Evolutionary conservation across 1,139 yeast genomes (phyloP).

Genomic region (Taphrina flavorubra): DNA sequence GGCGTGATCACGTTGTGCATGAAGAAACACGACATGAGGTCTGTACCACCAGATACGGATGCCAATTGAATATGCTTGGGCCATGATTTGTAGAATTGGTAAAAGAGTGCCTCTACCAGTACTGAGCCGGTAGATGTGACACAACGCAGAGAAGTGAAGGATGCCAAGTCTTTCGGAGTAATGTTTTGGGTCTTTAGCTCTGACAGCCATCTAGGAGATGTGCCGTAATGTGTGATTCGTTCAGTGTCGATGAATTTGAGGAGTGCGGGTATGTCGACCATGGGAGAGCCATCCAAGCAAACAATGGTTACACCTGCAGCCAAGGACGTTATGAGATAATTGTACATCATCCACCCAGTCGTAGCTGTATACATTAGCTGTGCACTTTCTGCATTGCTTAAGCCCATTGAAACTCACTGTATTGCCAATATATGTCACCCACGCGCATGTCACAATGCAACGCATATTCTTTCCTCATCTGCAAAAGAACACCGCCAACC

Average conservation of each 20-base stretch:
- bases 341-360: constrained; percentile 41
- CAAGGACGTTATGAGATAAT: constrained; percentile 47
- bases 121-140: constrained; percentile 48
- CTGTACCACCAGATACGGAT: constrained; percentile 48
- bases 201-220: constrained; percentile 41
- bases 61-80: constrained; percentile 44
- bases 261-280: constrained; percentile 23
- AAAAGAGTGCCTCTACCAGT: constrained; percentile 46
- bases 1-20: constrained; percentile 46
- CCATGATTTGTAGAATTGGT: constrained; percentile 45
- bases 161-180: constrained; percentile 24
- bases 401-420: constrained; percentile 47
- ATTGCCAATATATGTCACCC: constrained; percentile 47
- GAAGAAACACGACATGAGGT: constrained; percentile 47
- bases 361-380: neutral
- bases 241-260: constrained; percentile 22
- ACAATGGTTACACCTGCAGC: constrained; percentile 47
- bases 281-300: constrained; percentile 47
- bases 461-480: constrained; percentile 47
- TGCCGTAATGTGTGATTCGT: constrained; percentile 37
- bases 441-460: constrained; percentile 46
- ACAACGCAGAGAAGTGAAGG: constrained; percentile 16
- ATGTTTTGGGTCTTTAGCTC: constrained; percentile 23
- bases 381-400: constrained; percentile 38
- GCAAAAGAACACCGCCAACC: constrained; percentile 47